Evolutionary conservation across 1,139 yeast genomes (phyloP).

Genomic region (Magnusiomyces tetraspermus): DNA sequence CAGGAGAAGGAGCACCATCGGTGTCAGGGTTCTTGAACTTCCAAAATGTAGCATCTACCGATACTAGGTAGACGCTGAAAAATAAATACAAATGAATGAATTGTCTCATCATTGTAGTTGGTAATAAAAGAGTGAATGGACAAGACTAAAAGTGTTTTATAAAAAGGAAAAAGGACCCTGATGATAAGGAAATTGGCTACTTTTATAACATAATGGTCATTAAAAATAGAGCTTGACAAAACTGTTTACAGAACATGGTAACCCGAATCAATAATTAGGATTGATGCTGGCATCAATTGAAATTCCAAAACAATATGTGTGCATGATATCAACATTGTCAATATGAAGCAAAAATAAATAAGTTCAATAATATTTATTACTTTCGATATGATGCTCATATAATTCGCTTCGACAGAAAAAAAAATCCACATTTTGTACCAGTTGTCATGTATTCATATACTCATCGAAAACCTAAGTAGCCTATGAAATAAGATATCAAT

Average conservation of each 20-base stretch:
- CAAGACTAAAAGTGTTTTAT: background rate
- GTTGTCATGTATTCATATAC: no score
- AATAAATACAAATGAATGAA: conserved; percentile 4
- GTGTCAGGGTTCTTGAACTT: conserved; percentile 5
- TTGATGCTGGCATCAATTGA: background rate
- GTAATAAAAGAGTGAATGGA: conserved; percentile 5
- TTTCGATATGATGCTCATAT: no score
- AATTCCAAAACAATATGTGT: background rate
- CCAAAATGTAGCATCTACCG: conserved; percentile 10
- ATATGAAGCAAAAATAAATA: no score
- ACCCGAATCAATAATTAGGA: background rate
- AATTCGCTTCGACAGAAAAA: no score
- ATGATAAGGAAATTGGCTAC: background rate
- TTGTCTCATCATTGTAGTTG: conserved; percentile 13
- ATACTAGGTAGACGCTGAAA: conserved; percentile 5
- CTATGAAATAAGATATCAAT: no score
- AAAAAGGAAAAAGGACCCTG: background rate
- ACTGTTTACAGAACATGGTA: background rate
- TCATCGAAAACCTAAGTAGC: no score
- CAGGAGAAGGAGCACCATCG: conserved; percentile 3
- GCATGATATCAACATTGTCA: no score
- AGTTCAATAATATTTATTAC: no score
- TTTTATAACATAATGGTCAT: background rate
- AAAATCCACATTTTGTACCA: no score
- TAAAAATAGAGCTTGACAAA: background rate